phyloP scores from a whole-genome alignment of 352 stramenopile species.

The Lagenidium sp. region DNA sequence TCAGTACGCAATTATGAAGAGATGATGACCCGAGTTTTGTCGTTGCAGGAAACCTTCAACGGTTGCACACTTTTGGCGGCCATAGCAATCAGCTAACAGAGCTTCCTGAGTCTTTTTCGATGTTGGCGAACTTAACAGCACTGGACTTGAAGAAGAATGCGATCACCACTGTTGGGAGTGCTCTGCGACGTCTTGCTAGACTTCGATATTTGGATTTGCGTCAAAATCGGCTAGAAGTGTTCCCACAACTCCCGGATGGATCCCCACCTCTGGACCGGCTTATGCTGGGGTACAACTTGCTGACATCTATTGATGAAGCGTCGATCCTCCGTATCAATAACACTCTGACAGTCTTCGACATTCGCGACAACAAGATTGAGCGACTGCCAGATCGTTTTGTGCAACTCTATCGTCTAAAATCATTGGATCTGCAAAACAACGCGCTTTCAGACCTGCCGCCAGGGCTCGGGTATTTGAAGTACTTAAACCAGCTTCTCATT shows the following conservation, averaged over 20 bases:
- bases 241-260: constrained; percentile 39
- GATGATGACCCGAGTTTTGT: no score
- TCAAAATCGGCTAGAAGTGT: constrained; percentile 56
- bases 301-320: constrained; percentile 32
- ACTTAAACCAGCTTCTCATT: constrained; percentile 63
- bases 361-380: constrained; percentile 75
- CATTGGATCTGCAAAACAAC: constrained; percentile 80
- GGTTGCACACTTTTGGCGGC: constrained; percentile 42
- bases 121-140: constrained; percentile 32
- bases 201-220: constrained; percentile 65
- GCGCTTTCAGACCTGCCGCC: constrained; percentile 62
- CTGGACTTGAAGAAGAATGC: constrained; percentile 75
- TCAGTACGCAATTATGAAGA: no score
- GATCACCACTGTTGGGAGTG: constrained; percentile 22
- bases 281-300: constrained; percentile 63
- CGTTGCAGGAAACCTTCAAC: constrained; percentile 20
- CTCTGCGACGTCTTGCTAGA: constrained; percentile 19
- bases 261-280: constrained; percentile 51
- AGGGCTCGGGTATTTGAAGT: constrained; percentile 63
- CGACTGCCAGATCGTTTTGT: constrained; percentile 42
- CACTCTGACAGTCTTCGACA: constrained; percentile 60
- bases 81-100: constrained; percentile 52
- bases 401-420: constrained; percentile 66
- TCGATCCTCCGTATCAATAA: constrained; percentile 45
- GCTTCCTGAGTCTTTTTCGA: constrained; percentile 38